Percentiles rank a stretch among this genome's conserved stretches.
Conservation (phyloP, 2,329 filamentous ascomycete species). For the Emericellopsis atlantica region DNA sequence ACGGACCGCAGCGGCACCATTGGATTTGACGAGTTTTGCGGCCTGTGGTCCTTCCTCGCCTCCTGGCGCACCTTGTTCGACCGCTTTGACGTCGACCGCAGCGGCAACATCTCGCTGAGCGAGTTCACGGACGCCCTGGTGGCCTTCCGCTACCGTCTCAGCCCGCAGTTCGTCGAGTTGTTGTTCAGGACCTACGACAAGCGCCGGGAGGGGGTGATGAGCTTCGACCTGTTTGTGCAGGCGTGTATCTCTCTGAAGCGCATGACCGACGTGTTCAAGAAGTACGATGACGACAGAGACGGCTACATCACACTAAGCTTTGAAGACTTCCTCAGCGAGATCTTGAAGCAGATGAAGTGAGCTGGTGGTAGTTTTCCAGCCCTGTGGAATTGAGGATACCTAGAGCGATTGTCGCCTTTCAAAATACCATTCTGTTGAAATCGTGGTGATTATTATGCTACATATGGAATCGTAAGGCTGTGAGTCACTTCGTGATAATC, state of each 20-base stretch:
- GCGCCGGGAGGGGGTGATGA: slow-evolving; percentile 56
- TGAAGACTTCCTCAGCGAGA: slow-evolving; percentile 66
- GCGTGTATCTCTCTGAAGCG: slow-evolving; percentile 92
- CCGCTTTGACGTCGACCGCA: slow-evolving; percentile 80
- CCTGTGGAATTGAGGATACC: no score
- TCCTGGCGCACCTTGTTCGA: slow-evolving; percentile 93
- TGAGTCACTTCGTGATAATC: no score
- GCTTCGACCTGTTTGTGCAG: slow-evolving; percentile 95
- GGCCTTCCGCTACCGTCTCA: slow-evolving; percentile 87
- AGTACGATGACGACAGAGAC: slow-evolving; percentile 93
- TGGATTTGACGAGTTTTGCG: slow-evolving; percentile 92
- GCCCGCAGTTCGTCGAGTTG: slow-evolving; percentile 68
- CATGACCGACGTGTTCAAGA: slow-evolving; percentile 99
- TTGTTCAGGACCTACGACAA: slow-evolving; percentile 87
- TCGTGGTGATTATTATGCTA: no score
- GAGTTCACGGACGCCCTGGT: slow-evolving; percentile 88
- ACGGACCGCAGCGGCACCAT: slow-evolving; percentile 80
- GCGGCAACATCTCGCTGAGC: slow-evolving; percentile 70
- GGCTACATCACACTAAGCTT: slow-evolving; percentile 81
- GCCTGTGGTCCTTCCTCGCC: slow-evolving; percentile 88
- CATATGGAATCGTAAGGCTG: no score
- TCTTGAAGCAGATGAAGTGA: slow-evolving; percentile 46
- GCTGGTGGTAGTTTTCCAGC: no score
- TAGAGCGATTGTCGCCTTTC: no score
- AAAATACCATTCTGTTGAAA: no score